Percentiles rank a stretch among this genome's conserved stretches.
Evolutionary conservation across 2,329 filamentous ascomycete species (phyloP).

Genomic region (Talaromyces sp.): DNA sequence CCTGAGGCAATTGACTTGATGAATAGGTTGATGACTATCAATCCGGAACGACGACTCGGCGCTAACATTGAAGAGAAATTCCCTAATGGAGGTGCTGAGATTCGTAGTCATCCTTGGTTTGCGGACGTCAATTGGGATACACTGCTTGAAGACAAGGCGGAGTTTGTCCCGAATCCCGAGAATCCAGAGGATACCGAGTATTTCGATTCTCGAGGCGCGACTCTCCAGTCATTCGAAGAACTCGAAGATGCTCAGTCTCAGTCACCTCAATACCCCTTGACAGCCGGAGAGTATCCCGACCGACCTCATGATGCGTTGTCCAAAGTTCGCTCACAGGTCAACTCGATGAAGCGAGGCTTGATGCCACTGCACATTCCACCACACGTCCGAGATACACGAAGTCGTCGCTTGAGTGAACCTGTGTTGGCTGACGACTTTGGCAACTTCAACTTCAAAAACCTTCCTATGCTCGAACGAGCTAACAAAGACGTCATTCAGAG

Average conservation of each 20-base stretch:
- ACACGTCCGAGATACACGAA: conserved; percentile 88
- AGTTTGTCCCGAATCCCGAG: conserved; percentile 87
- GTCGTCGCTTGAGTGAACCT: conserved; percentile 83
- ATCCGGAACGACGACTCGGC: conserved; percentile 77
- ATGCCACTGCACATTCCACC: conserved; percentile 96
- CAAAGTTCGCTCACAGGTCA: conserved; percentile 80
- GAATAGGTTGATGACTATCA: conserved; percentile 81
- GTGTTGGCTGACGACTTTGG: conserved; percentile 89
- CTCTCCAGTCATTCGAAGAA: conserved; percentile 89
- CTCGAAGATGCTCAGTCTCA: conserved; percentile 81
- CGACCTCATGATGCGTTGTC: conserved; percentile 93
- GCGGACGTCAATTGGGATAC: conserved; percentile 82
- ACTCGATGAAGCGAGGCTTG: conserved; percentile 79
- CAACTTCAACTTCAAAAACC: conserved; percentile 93
- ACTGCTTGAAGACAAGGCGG: conserved; percentile 88
- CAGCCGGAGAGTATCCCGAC: conserved; percentile 75
- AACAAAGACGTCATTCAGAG: conserved; percentile 99
- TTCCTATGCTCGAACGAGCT: conserved; percentile 92
- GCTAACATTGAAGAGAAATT: conserved; percentile 81
- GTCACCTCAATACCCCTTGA: conserved; percentile 66
- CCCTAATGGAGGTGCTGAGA: conserved; percentile 81
- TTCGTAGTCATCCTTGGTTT: conserved; percentile 87
- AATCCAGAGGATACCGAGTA: conserved; percentile 98
- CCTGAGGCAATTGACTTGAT: conserved; percentile 90
- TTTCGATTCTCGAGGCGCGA: conserved; percentile 88